phyloP scores from a whole-genome alignment of 305 asterid species.

The Striga hermonthica region DNA sequence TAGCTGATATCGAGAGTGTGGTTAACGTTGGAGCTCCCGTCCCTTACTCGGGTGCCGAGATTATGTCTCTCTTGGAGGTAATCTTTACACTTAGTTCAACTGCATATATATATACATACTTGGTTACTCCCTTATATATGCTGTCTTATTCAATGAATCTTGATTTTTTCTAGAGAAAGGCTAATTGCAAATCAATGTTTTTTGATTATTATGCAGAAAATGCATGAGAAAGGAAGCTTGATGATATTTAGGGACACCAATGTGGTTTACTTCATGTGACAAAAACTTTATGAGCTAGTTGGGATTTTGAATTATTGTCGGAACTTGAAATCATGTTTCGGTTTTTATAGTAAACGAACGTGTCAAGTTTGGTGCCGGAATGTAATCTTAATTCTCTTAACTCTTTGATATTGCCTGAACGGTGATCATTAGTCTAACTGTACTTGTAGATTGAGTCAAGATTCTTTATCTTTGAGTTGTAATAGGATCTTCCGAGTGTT shows the following conservation, averaged over 20 bases:
- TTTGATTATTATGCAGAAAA: conserved; percentile 48
- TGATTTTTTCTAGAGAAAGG: not conserved
- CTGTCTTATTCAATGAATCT: not conserved
- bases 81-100: not conserved
- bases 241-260: conserved; percentile 54
- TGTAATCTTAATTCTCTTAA: too few relatives aligned
- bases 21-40: conserved; percentile 60
- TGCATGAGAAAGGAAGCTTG: conserved; percentile 60
- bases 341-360: too few relatives aligned
- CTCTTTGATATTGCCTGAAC: too few relatives aligned
- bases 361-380: too few relatives aligned
- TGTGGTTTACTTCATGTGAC: conserved; percentile 64
- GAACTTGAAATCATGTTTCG: not conserved
- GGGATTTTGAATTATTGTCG: not conserved
- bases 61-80: conserved; percentile 73
- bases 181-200: not conserved
- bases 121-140: too few relatives aligned
- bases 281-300: not conserved
- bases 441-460: too few relatives aligned
- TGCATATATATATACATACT: not conserved
- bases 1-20: conserved; percentile 63
- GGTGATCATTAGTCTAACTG: too few relatives aligned
- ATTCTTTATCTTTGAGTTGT: too few relatives aligned
- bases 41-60: conserved; percentile 60
- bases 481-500: too few relatives aligned